Base-by-base conservation (phyloP, 2,329 filamentous ascomycete species). In the Claviceps fusiformis region DNA sequence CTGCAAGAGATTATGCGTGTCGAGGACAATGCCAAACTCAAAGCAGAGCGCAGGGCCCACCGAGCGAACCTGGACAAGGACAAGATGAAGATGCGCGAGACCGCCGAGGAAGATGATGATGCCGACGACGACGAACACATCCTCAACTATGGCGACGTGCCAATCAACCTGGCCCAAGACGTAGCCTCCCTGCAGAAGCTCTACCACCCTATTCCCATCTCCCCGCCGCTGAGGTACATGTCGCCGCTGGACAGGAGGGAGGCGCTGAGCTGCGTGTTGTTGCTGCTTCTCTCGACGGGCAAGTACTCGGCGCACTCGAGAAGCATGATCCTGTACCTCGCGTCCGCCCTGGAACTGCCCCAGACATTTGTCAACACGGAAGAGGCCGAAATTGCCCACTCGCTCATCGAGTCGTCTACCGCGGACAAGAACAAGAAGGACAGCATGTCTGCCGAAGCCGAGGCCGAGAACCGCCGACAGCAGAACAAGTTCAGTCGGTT, bases 251-350 rank as follows among this genome's bases (percentile, higher is more conserved):
- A 86, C 61, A 74, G 82, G 46, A 73, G 75, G 48, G 77, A 89
- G 57, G 76, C 85, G 2, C 69, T 92, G 13, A 85, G 87, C 67
- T 85, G 85, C 19, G 68, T 88, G 8, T 70, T 92, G 8, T 74
- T 93, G 1, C 71, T 91, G 4, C 69, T 91, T 7, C 73, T 93
- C 3, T 86, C 84, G 10, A 74, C 86, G 1, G 84, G 89, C 41
- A 82, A 83, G 58, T 93, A 93, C 65, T 83, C 81, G 27, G 85
- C 86, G 4, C 79, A 89, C 65, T 89, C 87, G 1, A 77, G 88
- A 10, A 75, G 83, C 1, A 67, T 93, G 35, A 73, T 87, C 11
- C 75, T 89, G 35, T 78, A 86, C 58, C 73, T 91, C 6, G 75
- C 85, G 0, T 86, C 84, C 1, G 82, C 84, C 3, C 73, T 93